Conservation (phyloP, 1,284 basidiomycete species). For the Puccinia sorghi region DNA sequence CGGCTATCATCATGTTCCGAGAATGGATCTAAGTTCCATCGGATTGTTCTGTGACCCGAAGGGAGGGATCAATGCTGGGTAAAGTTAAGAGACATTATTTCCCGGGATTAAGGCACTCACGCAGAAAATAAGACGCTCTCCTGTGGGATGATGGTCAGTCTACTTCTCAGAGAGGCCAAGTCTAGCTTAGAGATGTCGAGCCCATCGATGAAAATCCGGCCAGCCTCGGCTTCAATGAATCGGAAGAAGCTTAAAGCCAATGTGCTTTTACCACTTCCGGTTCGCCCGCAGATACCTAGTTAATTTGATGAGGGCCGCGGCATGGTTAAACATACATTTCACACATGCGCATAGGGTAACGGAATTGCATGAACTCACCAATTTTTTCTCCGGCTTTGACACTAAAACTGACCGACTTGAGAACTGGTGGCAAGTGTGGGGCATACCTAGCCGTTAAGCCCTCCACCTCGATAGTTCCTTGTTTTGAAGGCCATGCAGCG, state of each 20-base stretch:
- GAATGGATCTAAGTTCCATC: constrained; percentile 58
- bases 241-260: constrained; percentile 92
- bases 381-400: constrained; percentile 57
- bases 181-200: constrained; percentile 81
- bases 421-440: constrained; percentile 57
- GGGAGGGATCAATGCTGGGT: constrained; percentile 66
- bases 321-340: not conserved
- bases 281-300: constrained; percentile 57
- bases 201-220: constrained; percentile 76
- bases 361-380: constrained; percentile 50
- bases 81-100: constrained; percentile 86
- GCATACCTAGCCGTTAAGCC: constrained; percentile 58
- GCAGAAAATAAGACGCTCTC: constrained; percentile 56
- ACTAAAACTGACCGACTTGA: constrained; percentile 56
- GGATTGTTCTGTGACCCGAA: constrained; percentile 54
- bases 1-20: constrained; percentile 56
- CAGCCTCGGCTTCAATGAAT: constrained; percentile 58
- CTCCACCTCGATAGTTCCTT: constrained; percentile 56
- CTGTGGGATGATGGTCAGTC: constrained; percentile 73
- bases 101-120: constrained; percentile 69
- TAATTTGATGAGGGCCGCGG: not conserved
- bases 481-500: constrained; percentile 57
- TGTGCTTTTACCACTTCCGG: constrained; percentile 83
- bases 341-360: not conserved
- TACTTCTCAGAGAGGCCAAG: constrained; percentile 75